Evolutionary conservation across 192 early-diverging fungal species (phyloP).

Genomic region (Pilobolus umbonatus): DNA sequence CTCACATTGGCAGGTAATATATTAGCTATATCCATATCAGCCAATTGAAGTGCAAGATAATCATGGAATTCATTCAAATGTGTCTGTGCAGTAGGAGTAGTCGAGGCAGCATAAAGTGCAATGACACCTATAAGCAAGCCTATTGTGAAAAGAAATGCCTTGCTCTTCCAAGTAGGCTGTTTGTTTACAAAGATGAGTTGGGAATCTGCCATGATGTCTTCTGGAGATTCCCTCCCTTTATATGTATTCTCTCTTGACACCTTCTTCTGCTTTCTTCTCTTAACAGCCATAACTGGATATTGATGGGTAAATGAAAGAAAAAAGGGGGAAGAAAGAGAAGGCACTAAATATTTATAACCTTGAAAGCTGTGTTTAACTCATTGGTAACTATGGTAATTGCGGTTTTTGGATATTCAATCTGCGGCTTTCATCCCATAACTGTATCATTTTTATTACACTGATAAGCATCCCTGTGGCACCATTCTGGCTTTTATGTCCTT

Average conservation of each 20-base stretch:
- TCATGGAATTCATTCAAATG: slow-evolving; percentile 32
- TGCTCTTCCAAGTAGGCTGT: slow-evolving; percentile 16
- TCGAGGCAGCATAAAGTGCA: slow-evolving; percentile 27
- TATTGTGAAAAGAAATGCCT: slow-evolving; percentile 18
- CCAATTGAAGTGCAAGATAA: slow-evolving; percentile 39
- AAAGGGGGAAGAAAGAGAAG: no score
- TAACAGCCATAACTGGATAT: no score
- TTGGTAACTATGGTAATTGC: no score
- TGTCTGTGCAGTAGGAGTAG: slow-evolving; percentile 36
- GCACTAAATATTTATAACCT: no score
- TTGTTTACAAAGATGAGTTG: neutral
- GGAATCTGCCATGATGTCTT: neutral
- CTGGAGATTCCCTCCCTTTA: neutral
- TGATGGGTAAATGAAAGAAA: no score
- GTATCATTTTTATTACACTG: no score
- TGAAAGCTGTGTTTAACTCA: no score
- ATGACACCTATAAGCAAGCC: slow-evolving; percentile 20
- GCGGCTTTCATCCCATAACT: no score
- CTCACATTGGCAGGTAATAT: slow-evolving; percentile 60
- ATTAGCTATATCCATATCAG: slow-evolving; percentile 62
- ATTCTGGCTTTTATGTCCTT: no score
- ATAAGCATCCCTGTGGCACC: no score
- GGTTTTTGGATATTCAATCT: no score
- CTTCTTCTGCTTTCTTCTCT: no score
- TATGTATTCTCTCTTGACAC: slow-evolving; percentile 2